phyloP scores from a whole-genome alignment of 2,329 filamentous ascomycete species.

The Ophiostoma ips region DNA sequence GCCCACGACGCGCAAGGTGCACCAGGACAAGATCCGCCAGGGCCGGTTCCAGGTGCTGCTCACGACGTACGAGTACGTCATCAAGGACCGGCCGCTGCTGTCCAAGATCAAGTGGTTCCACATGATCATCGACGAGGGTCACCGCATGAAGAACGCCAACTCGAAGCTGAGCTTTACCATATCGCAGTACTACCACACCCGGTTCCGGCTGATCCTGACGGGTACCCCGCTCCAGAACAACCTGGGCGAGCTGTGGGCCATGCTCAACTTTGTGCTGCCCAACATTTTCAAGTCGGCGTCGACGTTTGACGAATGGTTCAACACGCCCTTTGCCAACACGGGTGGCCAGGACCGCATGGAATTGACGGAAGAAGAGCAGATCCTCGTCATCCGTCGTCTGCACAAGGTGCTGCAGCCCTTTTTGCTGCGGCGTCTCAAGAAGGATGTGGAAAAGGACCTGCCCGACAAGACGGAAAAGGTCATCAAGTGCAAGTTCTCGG shows the following conservation, averaged over 20 bases:
- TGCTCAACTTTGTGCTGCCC: conserved; percentile 95
- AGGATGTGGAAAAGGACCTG: conserved; percentile 97
- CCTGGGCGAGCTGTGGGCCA: conserved; percentile 85
- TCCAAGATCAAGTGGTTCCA: conserved; percentile 99
- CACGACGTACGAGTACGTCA: conserved; percentile 98
- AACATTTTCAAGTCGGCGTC: conserved; percentile 99
- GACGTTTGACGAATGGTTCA: conserved; percentile 99
- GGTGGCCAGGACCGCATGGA: conserved; percentile 98
- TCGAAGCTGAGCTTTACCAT: conserved; percentile 94
- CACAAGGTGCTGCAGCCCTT: conserved; percentile 97
- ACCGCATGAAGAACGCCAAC: conserved; percentile 97
- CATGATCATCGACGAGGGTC: conserved; percentile 99
- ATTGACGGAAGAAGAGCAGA: conserved; percentile 96
- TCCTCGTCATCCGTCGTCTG: conserved; percentile 93
- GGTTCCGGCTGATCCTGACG: conserved; percentile 91
- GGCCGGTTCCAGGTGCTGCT: conserved; percentile 92
- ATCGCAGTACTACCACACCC: conserved; percentile 85
- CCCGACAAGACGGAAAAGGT: conserved; percentile 99
- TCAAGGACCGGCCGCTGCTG: conserved; percentile 89
- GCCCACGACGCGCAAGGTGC: conserved; percentile 71
- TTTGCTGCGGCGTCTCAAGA: conserved; percentile 95
- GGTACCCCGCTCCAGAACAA: conserved; percentile 98
- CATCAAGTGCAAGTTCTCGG: conserved; percentile 97
- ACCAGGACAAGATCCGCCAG: conserved; percentile 87
- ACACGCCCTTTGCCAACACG: conserved; percentile 96